Base-by-base conservation (phyloP, 2,329 filamentous ascomycete species). In the Blastomyces gilchristii region DNA sequence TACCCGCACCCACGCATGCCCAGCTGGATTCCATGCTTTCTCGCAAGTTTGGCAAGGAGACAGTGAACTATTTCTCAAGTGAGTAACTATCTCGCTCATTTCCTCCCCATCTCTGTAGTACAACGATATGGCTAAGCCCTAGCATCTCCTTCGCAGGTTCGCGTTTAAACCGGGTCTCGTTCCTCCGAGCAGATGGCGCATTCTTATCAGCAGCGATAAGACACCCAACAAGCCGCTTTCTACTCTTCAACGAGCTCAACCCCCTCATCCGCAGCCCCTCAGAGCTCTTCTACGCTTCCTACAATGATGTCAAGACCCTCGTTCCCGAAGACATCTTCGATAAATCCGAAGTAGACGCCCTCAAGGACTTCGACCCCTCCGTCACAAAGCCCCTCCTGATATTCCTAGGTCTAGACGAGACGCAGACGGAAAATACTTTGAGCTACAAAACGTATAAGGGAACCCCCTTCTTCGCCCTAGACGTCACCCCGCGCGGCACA, bases 391-490 rank as follows among this genome's bases (percentile, higher is more conserved):
- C 91, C 2, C 82, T 90, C 66, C 80, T 97, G 60, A 80, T 97
- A 61, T 97, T 97, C 72, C 78, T 97, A 37, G 93, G 93, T 0
- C 76, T 97, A 58, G 86, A 96, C 68, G 91, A 96, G 73, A 76
- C 74, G 58, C 75, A 74, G 34, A 78, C 79, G 58, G 74, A 81
- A 45, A 70, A 69, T 56, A 71, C 69, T 22, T 65, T 79, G 61
- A 64, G 71, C 3, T 76, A 73, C 70, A 85, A 85, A 58, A 80
- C 81, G 61, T 95, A 96, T 73, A 83, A 80, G 43, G 94, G 93
- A 2, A 82, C 83, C 58, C 92, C 94, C 1, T 95, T 87, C 77
- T 99, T 97, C 72, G 93, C 92, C 1, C 75, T 99, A 14, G 94
- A 97, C 73, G 83, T 96, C 25, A 95, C 92, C 2, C 88, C 91